Evolutionary conservation across 2,329 filamentous ascomycete species (phyloP).

Genomic region (Elsinoe arachidis): DNA sequence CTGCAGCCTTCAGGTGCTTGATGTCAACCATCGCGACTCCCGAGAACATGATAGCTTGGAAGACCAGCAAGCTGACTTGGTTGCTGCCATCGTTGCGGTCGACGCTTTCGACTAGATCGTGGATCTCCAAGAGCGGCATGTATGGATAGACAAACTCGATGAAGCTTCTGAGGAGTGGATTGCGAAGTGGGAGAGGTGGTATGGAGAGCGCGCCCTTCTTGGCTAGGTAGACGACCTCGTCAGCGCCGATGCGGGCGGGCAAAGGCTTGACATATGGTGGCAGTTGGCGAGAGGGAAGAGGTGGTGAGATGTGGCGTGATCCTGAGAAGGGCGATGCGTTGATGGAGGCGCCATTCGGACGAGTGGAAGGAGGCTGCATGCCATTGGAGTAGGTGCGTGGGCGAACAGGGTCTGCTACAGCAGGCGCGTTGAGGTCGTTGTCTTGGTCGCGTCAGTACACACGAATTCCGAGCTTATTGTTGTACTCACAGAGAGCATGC

Average conservation of each 20-base stretch:
- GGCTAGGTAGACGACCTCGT: constrained; percentile 75
- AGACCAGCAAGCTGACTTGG: constrained; percentile 74
- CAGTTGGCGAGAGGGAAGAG: constrained; percentile 34
- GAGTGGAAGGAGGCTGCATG: constrained; percentile 22
- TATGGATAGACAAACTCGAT: constrained; percentile 87
- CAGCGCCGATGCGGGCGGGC: constrained; percentile 64
- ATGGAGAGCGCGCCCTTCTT: constrained; percentile 77
- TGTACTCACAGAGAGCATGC: constrained; percentile 53
- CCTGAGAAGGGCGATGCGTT: background rate
- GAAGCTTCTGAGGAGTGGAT: constrained; percentile 72
- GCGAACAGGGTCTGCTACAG: background rate
- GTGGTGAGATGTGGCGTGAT: constrained; percentile 9
- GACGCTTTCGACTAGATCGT: constrained; percentile 53
- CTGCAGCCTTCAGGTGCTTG: constrained; percentile 63
- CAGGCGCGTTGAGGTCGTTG: constrained; percentile 3
- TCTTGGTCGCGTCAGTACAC: background rate
- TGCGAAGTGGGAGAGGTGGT: constrained; percentile 61
- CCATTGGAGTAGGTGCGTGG: constrained; percentile 16
- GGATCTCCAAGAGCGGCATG: constrained; percentile 73
- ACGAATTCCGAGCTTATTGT: background rate
- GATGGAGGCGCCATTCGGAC: constrained; percentile 10
- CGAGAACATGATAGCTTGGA: constrained; percentile 92
- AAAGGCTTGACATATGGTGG: constrained; percentile 71
- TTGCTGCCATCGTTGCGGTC: constrained; percentile 58
- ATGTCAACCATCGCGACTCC: constrained; percentile 83